Evolutionary conservation across 345 rosid genomes (phyloP), one percentile per base, ranked within the genome.

Genomic region (Passiflora organensis): DNA sequence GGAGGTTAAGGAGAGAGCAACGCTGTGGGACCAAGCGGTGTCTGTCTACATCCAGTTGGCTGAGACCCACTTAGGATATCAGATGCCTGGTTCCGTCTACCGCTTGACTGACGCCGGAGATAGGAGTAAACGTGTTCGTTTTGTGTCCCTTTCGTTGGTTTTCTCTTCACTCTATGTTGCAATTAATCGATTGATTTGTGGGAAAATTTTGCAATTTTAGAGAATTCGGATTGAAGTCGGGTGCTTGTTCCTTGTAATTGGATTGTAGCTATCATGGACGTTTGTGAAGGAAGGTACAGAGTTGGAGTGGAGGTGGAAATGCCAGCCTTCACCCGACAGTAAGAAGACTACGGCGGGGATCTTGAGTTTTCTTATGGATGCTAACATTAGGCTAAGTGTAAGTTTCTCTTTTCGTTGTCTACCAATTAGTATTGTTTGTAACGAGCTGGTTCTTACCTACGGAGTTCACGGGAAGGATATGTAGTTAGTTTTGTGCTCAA

Each of bases 231-330:
- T 2, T 14, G 9, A 2, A 6, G 36, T 17, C 15, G 17, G 34
- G 34, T 28, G 34, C 34, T 52, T 28, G 32, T 20, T 38, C 15
- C n/a, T 10, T 53, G 4, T 21, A 28, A 13, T 16, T 38, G 57
- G 34, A 19, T 32, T 71, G 75, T 69, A 91, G 96, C 74, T 91
- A 44, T 84, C 95, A 0, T 88, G 96, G 98, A 86, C 84, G 0
- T 91, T 91, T 73, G 95, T 86, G 67, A 88, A 77, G 66, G 91
- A 80, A 72, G 96, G 95, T 67, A 91, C 74, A 17, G 88, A 76
- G 69, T 87, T 91, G 1, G 91, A 88, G 55, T 88, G 98, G 96
- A 61, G 94, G 52, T 91, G 98, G 94, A 88, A 86, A 60, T 88
- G 83, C 58, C 73, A 55, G 64, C 86, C 82, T 1, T 76, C 80